Evolutionary conservation across 1,284 basidiomycete species (phyloP).

Genomic region (Sparassis latifolia): DNA sequence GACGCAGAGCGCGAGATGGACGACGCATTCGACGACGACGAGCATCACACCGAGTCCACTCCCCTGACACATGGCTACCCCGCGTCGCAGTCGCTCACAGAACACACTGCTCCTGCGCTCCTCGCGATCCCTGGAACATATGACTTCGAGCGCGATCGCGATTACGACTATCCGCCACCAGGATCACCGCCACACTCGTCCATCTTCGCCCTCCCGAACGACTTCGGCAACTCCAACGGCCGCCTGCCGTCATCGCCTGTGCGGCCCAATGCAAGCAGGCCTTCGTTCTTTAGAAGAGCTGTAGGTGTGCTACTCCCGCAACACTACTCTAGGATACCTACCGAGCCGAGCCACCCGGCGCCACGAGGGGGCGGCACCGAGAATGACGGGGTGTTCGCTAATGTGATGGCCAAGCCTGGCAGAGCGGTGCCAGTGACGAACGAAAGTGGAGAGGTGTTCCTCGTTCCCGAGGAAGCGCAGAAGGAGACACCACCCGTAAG

Average conservation of each 20-base stretch:
- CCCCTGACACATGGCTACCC: conserved; percentile 26
- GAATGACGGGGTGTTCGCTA: conserved; percentile 95
- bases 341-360: conserved; percentile 20
- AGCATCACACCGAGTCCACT: conserved; percentile 31
- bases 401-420: conserved; percentile 87
- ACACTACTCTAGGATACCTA: conserved; percentile 61
- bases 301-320: conserved; percentile 70
- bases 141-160: conserved; percentile 16
- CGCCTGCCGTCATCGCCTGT: conserved; percentile 52
- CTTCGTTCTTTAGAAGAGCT: conserved; percentile 53
- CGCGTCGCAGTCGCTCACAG: conserved; percentile 6
- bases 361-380: conserved; percentile 72
- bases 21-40: conserved; percentile 57
- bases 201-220: conserved; percentile 54
- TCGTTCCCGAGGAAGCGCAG: conserved; percentile 77
- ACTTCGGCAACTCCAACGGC: conserved; percentile 80
- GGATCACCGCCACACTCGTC: conserved; percentile 72
- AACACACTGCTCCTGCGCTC: conserved; percentile 6
- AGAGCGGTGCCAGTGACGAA: conserved; percentile 37
- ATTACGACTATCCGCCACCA: conserved; percentile 59
- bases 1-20: conserved; percentile 59
- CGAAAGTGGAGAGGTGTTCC: conserved; percentile 54
- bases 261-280: conserved; percentile 30
- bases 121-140: conserved; percentile 14
- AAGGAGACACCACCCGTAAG: conserved; percentile 82